Base-by-base conservation (phyloP, 2,329 filamentous ascomycete genomes). In the Penicillium sp. region DNA sequence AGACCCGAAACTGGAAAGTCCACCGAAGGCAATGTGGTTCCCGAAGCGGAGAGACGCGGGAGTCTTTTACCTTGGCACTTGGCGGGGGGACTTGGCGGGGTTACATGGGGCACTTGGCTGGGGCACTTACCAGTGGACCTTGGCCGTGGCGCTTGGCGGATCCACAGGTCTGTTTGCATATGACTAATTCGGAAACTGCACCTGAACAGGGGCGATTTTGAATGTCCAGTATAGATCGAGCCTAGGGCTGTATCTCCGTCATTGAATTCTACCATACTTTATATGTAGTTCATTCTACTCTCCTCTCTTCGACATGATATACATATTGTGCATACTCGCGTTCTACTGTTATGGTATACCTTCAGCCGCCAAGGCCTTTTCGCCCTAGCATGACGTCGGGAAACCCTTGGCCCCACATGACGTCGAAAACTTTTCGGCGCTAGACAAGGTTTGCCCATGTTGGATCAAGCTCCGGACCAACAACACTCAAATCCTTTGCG, bases 401-500 rank as follows among this genome's bases (percentile, higher is more conserved):
- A 51, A 51, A 10, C 8, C n/a, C 25, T 38, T 38, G 4, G 17
- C 35, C 35, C 35, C 35, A 38, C 35, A 38, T 38, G 35, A 19
- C 17, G 17, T 51, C 36, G 36, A 29, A 49, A 49, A 17, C 33
- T 49, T 27, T 35, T 53, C 17, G 19, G 27, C 27, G 41, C 31
- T 47, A 36, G 21, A 38, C 10, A 45, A 38, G 15, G 50, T 36
- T 52, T 35, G 15, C 27, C 33, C 15, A 9, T 21, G 3, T 8
- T 50, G 5, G n/a, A 17, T 10, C 19, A 17, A 27, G 17, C 2
- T 19, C 17, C 25, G n/a, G 9, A 21, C 49, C 49, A 50, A 50
- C 19, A 13, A 41, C 17, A 79, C 13, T n/a, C 3, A 27, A 29
- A 31, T 4, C 12, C n/a, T 7, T 19, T 41, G 19, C n/a, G 23